These are phyloP conservation scores for Pythium rhizo-oryzae DNA, from an alignment of 352 stramenopile species.

Conservation along the genomic window DNA sequence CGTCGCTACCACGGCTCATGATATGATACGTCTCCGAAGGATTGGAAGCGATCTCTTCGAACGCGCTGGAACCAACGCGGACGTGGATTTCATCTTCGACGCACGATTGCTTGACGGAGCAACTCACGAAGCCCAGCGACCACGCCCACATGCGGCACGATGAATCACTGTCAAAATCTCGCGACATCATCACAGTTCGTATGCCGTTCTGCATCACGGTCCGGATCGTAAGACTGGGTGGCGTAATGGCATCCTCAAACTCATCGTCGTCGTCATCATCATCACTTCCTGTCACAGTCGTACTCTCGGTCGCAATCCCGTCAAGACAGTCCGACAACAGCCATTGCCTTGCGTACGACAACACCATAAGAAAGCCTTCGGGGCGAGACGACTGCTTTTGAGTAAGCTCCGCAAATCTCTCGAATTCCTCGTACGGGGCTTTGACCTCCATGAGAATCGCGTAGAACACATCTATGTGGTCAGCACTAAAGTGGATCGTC, in stretches of 20 bases:
- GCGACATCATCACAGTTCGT: conserved; percentile 54
- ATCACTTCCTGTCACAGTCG: conserved; percentile 16
- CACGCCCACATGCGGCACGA: conserved; percentile 52
- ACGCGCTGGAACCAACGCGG: conserved; percentile 51
- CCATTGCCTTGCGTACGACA: conserved; percentile 88
- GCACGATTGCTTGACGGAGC: conserved; percentile 78
- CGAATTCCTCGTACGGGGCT: conserved; percentile 86
- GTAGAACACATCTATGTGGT: conserved; percentile 87
- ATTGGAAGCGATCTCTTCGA: conserved; percentile 41
- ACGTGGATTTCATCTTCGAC: conserved; percentile 84
- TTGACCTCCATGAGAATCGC: conserved; percentile 88
- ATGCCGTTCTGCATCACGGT: conserved; percentile 49
- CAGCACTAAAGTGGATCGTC: conserved; percentile 67
- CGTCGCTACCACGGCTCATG: conserved; percentile 11
- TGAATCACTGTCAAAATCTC: conserved; percentile 15
- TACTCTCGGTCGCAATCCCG: conserved; percentile 38
- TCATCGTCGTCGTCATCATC: conserved; percentile 79
- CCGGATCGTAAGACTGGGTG: conserved; percentile 72
- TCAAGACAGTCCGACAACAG: conserved; percentile 78
- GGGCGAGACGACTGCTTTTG: conserved; percentile 76
- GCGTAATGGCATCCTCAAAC: conserved; percentile 88
- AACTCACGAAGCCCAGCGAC: conserved; percentile 50
- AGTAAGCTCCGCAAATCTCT: conserved; percentile 65
- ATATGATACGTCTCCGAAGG: conserved; percentile 34
- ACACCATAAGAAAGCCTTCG: conserved; percentile 83